Evolutionary conservation across 164 flowering plant species (phyloP), one percentile per base, ranked within the genome.

Genomic region (Aristolochia contorta): DNA sequence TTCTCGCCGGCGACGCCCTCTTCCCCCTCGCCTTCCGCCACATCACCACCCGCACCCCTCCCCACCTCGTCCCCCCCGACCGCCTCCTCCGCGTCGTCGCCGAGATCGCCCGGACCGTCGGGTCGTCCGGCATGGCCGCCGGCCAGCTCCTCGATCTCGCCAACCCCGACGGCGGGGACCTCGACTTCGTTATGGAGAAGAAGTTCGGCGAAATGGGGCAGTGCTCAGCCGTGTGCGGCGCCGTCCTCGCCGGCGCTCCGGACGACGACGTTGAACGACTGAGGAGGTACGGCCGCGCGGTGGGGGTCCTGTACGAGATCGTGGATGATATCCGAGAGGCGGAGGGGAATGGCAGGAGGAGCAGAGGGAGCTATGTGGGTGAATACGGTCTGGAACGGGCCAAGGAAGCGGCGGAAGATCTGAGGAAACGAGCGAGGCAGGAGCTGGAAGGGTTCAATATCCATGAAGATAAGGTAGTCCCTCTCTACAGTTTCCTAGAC

Each of bases 81-180:
- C 83, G 81, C 47, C 61, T 92, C 37, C 85, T 92, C 22, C 81
- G 76, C n/a, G 95, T 92, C 16, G 73, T 87, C 15, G 69, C 91
- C 0, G 96, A 92, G 78, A 85, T 92, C 41, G 98, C 96, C 9
- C 78, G 89, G 3, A 68, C 93, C 3, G 98, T 92, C 30, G 98
- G 98, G 12, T 89, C 98, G 55, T 82, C 89, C 18, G 98, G 98
- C 47, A 92, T 92, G 98, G 96, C 92, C 14, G 96, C 96, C 6
- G 98, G 96, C 25, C 93, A 87, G 72, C 78, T 85, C 69, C 67
- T 87, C 3, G 98, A 87, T 72, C 84, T 87, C 49, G 13, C 30
- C n/a, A 27, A 45, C 14, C 19, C n/a, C 22, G 52, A 25, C 27
- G 87, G 81, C 12, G 78, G 75, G 7, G 82, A 84, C 6, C 69